Base-by-base conservation (phyloP, 441 rosid species). In the Sinapis alba region DNA sequence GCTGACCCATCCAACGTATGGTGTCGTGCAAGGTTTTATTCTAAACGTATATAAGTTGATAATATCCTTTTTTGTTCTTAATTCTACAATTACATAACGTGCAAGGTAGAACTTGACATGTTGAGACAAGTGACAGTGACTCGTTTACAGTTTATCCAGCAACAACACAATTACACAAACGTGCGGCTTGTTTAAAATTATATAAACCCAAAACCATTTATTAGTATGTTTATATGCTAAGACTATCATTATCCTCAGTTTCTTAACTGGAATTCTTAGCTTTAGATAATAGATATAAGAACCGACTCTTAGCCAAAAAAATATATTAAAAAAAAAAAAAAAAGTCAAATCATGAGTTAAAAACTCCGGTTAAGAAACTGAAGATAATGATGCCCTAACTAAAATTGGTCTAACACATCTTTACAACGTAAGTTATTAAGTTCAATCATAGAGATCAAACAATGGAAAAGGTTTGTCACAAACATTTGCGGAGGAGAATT, bases 1-100 rank as follows among this genome's bases (percentile, higher is more conserved):
- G 69, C 47, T 28, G 69, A 66, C 63, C 45, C 28, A 24, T 41
- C 27, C 0, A 63, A 61, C 3, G 6, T 63, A 63, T 20, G 68
- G 74, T 76, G 71, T 57, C 86, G 84, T 85, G 82, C 75, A 85
- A 81, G 88, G 28, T 64, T 80, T 78, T 32, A 82, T 80, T 74
- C 82, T 83, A 83, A 13, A 84, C 41, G 21, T 83, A 64, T 66
- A 85, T 63, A 47, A 65, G 71, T 75, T 82, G 78, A 65, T 82
- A n/a, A 20, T 79, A 85, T 34, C 82, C 82, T 79, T 82, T 82
- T 72, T 57, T 67, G 83, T 82, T 79, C 72, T 36, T 47, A 32
- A 18, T 62, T 65, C 18, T 51, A 38, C 63, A 72, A 24, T 63
- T 20, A 75, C 66, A 62, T 45, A 6, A 59, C 73, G 81, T 57